Evolutionary conservation across 192 early-diverging fungal genomes (phyloP), one percentile per base, ranked within the genome.

Genomic region (Coemansia sp.): DNA sequence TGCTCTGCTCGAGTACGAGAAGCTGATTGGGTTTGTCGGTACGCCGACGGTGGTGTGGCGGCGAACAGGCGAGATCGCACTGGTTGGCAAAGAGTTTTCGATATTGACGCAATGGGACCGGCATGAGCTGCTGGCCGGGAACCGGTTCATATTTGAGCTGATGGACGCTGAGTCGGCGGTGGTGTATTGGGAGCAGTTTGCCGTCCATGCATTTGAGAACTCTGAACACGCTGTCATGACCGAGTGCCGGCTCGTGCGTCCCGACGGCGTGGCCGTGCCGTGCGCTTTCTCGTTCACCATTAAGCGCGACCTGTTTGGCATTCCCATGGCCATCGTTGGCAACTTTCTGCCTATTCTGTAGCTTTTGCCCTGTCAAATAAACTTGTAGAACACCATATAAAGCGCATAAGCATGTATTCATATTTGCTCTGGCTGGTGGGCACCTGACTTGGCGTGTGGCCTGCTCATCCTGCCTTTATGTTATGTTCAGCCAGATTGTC

Each of bases 1-100:
- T 50, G 94, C 94, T 10, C 72, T 98, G 76, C 71, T 93, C 75
- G 95, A 98, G 85, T 96, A 91, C 62, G 94, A 96, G 70, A 95
- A 98, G 68, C 76, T 98, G n/a, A 94, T 98, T 53, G 89, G 87
- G 4, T 96, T 90, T 58, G 94, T 94, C 19, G 95, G 95, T 43
- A 98, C 95, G 23, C 95, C 95, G 5, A 95, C 93, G 4, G 93
- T 96, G 10, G 91, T 98, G 25, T 98, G 95, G 95, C 89, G 95
- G 37, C 86, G 95, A n/a, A 94, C 93, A 2, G 95, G 95, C 43
- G 94, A 98, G 78, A 94, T 98, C 63, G 92, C 89, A 6, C 73
- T 98, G 39, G 95, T 98, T 5, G 95, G 95, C 54, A 98, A 96
- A 71, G 95, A 98, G 70, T 98, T 98, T 66, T 93, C 91, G 7